Evolutionary conservation across 176 grass and related monocot species (phyloP), one percentile per base, ranked within the genome.

Genomic region (Eleusine indica): DNA sequence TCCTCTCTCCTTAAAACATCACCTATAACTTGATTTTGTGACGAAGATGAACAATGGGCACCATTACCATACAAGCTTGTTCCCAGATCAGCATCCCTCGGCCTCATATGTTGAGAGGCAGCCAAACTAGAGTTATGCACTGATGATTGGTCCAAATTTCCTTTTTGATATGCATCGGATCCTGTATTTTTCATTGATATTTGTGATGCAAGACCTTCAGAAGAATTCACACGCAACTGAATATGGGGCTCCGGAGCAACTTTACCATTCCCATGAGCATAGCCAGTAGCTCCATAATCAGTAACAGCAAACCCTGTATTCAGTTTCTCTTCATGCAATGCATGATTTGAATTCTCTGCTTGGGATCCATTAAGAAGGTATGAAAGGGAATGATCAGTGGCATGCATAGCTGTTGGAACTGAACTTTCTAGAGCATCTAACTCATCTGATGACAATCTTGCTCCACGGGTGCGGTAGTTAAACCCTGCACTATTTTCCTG

Each of bases 401-500:
- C 40, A 79, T 65, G 68, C 32, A 83, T 46, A 7, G 53, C 47
- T 6, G 68, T 53, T 70, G 79, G 85, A 81, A 85, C 42, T 39
- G 87, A 88, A 53, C 85, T 92, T 86, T 94, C 87, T 29, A 90
- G 61, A 86, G 82, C 82, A 78, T 90, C 87, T 52, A 87, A 58
- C 21, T 92, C 85, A 79, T 86, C 6, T 14, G 93, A 94, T 49
- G 74, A 90, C 69, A 87, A 35, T 74, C 75, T 80, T 53, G 77
- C 68, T 83, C 74, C 74, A 56, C 0, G 66, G 68, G 82, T 41
- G 1, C 0, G 38, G 62, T 67, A 71, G 56, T 49, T 79, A 5
- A 79, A 66, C 52, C 54, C 37, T 58, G 74, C n/a, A 5, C 19
- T 71, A 25, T 71, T 68, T 68, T 69, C 84, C 42, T 68, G 84